Conservation (phyloP, 306 rosid genomes). For the Vigna hirtella region DNA sequence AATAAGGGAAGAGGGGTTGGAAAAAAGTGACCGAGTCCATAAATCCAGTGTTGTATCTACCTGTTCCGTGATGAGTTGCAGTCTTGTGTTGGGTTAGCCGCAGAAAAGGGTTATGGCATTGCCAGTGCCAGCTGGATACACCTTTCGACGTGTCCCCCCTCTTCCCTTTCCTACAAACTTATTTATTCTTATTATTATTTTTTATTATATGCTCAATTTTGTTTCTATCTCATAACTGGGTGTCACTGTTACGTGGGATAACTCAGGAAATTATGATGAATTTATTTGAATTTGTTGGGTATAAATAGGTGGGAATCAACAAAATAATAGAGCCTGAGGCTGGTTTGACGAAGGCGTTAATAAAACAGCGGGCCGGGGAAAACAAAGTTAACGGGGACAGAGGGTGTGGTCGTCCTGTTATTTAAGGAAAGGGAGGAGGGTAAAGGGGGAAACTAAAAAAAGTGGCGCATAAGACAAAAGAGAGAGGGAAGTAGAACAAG, state of each 20-base stretch:
- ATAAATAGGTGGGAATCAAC: neutral
- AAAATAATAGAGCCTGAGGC: neutral
- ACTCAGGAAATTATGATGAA: too few relatives aligned
- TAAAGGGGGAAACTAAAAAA: constrained; percentile 24
- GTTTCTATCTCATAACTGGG: too few relatives aligned
- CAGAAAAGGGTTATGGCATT: constrained; percentile 50
- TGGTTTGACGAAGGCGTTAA: constrained; percentile 14
- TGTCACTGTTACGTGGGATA: too few relatives aligned
- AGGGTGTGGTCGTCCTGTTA: constrained; percentile 11
- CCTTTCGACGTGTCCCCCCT: constrained; percentile 54
- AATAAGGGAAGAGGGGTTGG: too few relatives aligned
- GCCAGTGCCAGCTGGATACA: constrained; percentile 59
- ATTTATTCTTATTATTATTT: too few relatives aligned
- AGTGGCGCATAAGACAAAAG: constrained; percentile 41
- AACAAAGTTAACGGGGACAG: neutral
- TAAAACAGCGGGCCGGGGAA: constrained; percentile 19
- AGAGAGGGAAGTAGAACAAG: neutral
- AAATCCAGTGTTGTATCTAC: constrained; percentile 5
- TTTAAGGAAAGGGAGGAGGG: constrained; percentile 5
- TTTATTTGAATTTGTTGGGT: too few relatives aligned
- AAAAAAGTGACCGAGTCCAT: constrained; percentile 5
- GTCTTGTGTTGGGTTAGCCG: constrained; percentile 31
- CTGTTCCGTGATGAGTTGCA: constrained; percentile 12
- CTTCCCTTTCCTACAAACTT: neutral
- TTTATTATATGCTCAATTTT: too few relatives aligned